Evolutionary conservation across 2,329 filamentous ascomycete species (phyloP), one percentile per base, ranked within the genome.

Genomic region (Epichloe sylvatica): DNA sequence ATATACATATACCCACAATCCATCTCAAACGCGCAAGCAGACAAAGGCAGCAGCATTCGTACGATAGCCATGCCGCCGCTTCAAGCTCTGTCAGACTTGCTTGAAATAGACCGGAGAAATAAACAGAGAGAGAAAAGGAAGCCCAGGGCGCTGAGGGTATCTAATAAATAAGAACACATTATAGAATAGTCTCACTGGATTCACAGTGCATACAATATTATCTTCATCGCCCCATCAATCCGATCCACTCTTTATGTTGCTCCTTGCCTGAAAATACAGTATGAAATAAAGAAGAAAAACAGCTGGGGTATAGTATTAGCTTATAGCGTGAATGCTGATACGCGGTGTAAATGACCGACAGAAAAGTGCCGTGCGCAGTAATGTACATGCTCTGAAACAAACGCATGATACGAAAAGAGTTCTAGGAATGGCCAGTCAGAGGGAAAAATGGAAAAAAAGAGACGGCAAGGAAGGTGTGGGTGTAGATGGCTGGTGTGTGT

Each of bases 141-240:
- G 7, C 37, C 46, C 44, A 46, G 35, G 21, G 25, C 46, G 41
- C 43, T 35, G 47, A 44, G 50, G 50, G 50, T 52, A 52, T 49
- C 49, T 48, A 51, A 50, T 49, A 52, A 46, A 45, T 9, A 49
- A 51, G 49, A 50, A 49, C 45, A 52, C 35, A 48, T 51, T 41
- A 45, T 15, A 38, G 5, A 44, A 52, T 37, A 46, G 39, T 35
- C 19, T 35, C 17, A 33, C 5, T 42, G 12, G 15, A 11, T 21
- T 11, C 17, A 13, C 45, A 37, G 33, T 43, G 30, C 25, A 17
- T 21, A 25, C 19, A n/a, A 30, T 13, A 21, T 41, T 34, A 23
- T 30, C 12, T 40, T 44, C 21, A 19, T 43, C 17, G 21, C n/a
- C 35, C 23, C 30, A 25, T 23, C 38, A 12, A 21, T 21, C 21